phyloP scores from a whole-genome alignment of 2,329 filamentous ascomycete genomes.

The Stagonosporopsis tanaceti region DNA sequence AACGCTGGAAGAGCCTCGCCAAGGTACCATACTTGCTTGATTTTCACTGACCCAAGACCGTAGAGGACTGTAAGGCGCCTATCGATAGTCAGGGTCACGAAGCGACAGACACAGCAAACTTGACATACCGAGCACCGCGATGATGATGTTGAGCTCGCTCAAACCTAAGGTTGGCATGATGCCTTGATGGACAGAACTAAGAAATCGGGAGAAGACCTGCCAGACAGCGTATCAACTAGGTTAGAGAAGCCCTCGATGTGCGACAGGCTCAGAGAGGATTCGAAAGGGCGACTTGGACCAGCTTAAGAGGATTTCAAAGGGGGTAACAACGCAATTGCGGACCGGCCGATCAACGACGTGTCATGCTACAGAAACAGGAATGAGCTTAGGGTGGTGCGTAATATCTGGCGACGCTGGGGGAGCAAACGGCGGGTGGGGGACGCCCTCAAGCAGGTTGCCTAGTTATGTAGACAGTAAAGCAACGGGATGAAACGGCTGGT shows the following conservation, averaged over 20 bases:
- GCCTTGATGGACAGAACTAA: background rate
- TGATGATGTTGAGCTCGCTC: slow-evolving; percentile 63
- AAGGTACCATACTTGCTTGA: slow-evolving; percentile 63
- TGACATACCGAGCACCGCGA: slow-evolving; percentile 54
- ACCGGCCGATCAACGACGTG: slow-evolving; percentile 2
- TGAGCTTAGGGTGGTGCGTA: background rate
- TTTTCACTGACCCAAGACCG: slow-evolving; percentile 61
- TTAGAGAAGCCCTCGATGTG: background rate
- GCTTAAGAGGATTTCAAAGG: background rate
- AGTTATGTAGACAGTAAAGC: slow-evolving; percentile 3
- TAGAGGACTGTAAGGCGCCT: slow-evolving; percentile 60
- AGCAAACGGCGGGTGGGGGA: background rate
- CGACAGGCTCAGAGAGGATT: background rate
- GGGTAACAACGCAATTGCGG: background rate
- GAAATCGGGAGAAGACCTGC: background rate
- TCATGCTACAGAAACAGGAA: background rate
- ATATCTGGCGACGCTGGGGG: background rate
- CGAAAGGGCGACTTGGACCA: background rate
- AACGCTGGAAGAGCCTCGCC: slow-evolving; percentile 62
- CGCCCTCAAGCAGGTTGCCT: background rate
- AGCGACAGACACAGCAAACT: background rate
- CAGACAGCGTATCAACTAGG: background rate
- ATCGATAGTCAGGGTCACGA: background rate
- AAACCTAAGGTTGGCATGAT: slow-evolving; percentile 59
- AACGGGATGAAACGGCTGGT: slow-evolving; percentile 5